A percentile compares a stretch with the other conserved stretches of the same genome.
phyloP scores from a whole-genome alignment of 352 stramenopile genomes.

The Pythium monospermum region DNA sequence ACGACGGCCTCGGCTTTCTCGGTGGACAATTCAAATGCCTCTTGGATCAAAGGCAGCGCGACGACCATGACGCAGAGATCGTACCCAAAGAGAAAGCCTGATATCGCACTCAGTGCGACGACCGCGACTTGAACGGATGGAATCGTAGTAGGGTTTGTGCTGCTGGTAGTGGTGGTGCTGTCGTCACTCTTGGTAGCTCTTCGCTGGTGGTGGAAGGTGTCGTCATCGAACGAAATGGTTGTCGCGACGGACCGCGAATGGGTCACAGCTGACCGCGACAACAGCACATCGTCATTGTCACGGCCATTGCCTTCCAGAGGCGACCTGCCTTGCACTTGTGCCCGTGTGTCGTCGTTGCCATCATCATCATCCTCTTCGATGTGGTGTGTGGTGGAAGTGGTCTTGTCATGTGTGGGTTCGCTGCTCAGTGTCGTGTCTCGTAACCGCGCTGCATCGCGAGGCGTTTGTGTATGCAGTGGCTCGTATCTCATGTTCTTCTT shows the following conservation, averaged over 20 bases:
- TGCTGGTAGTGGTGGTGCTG: not conserved
- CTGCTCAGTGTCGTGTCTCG: constrained; percentile 13
- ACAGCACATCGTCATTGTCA: not conserved
- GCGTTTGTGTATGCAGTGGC: constrained; percentile 10
- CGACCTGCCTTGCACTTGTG: not conserved
- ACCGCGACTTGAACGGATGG: constrained; percentile 40
- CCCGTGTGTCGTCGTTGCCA: no score
- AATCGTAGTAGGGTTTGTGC: not conserved
- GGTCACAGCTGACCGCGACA: no score
- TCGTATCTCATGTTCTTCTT: constrained; percentile 9
- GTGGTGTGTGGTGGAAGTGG: no score
- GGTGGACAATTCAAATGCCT: constrained; percentile 52
- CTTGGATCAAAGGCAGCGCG: constrained; percentile 56
- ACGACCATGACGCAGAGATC: constrained; percentile 77
- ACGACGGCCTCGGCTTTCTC: constrained; percentile 46
- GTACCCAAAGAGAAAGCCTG: constrained; percentile 71
- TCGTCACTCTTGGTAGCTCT: not conserved
- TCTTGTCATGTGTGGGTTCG: no score
- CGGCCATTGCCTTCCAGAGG: not conserved
- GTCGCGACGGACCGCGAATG: not conserved
- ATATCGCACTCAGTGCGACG: constrained; percentile 57
- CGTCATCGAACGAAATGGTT: not conserved
- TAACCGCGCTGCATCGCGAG: constrained; percentile 1
- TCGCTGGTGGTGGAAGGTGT: not conserved
- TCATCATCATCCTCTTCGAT: no score